Conservation (phyloP, 1,284 basidiomycete species). For the Trichosporon sp. region DNA sequence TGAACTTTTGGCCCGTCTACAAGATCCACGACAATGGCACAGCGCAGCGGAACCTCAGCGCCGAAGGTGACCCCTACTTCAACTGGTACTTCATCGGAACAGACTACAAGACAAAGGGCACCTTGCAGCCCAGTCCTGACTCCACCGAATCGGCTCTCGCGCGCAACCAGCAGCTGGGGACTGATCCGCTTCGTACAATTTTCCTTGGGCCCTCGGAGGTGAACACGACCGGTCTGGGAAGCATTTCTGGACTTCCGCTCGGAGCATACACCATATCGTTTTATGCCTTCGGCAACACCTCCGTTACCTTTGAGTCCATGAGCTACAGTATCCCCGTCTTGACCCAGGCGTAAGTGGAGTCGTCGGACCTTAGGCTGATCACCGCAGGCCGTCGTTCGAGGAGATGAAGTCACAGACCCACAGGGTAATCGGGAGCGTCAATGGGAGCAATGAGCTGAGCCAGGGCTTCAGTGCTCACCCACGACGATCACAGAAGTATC, state of each 20-base stretch:
- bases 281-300: neutral
- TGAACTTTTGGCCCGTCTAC: neutral
- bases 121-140: neutral
- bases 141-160: neutral
- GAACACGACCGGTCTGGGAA: neutral
- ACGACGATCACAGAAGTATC: neutral
- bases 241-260: neutral
- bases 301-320: neutral
- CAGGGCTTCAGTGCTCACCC: neutral
- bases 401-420: neutral
- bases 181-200: neutral
- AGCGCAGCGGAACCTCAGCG: too few species aligned
- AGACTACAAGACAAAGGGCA: neutral
- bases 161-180: neutral
- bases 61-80: neutral
- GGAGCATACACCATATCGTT: neutral
- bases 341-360: neutral
- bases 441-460: neutral
- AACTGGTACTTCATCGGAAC: neutral
- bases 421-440: neutral
- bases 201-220: neutral
- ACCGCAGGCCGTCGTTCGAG: neutral
- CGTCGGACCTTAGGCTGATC: neutral
- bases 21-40: neutral
- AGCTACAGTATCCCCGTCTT: neutral